Base-by-base conservation (phyloP, 257 asterid species). In the Plantago elongata region DNA sequence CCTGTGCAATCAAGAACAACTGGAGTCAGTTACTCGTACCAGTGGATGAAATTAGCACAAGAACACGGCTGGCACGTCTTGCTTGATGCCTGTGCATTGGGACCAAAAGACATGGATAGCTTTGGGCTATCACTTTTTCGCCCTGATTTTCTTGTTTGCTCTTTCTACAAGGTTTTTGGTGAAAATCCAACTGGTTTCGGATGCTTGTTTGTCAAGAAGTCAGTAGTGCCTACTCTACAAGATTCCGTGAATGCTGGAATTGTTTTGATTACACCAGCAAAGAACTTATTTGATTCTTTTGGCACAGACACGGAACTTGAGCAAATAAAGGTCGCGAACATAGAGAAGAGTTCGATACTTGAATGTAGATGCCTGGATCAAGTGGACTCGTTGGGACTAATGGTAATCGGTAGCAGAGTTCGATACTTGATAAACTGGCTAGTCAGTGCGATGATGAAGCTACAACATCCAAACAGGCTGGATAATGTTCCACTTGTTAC, bases 151-250 rank as follows among this genome's bases (percentile, higher is more conserved):
- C 83, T 92, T 49, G 65, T 92, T 66, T 83, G 84, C 76, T 84
- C 99, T 1, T 92, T 92, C 77, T 92, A 92, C 84, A 86, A 83
- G 81, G 84, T 92, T 16, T 84, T 89, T 2, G 95, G 97, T 7
- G 85, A 84, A 46, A 86, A 89, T 29, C 99, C 99, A 5, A 87
- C 94, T 0, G 99, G 99, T 8, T 92, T 92, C n/a, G 99, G 95
- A 37, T 92, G 99, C 76, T 79, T 92, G 13, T 69, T 89, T 7
- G 94, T 86, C 45, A 89, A 86, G 79, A 89, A 79, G 70, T 78
- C 95, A 4, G 57, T 75, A 1, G 66, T 79, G 0, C 84, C 83
- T 9, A 63, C 67, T 68, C 85, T 92, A 5, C 89, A 86, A 70
- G 75, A 59, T 43, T 86, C 96, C 0, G 68, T 67, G 0, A 76